A percentile compares a stretch with the other conserved stretches of the same genome.
These are phyloP conservation scores for Jaapia argillacea DNA, from an alignment of 768 basidiomycete genomes.

Conservation along the genomic window DNA sequence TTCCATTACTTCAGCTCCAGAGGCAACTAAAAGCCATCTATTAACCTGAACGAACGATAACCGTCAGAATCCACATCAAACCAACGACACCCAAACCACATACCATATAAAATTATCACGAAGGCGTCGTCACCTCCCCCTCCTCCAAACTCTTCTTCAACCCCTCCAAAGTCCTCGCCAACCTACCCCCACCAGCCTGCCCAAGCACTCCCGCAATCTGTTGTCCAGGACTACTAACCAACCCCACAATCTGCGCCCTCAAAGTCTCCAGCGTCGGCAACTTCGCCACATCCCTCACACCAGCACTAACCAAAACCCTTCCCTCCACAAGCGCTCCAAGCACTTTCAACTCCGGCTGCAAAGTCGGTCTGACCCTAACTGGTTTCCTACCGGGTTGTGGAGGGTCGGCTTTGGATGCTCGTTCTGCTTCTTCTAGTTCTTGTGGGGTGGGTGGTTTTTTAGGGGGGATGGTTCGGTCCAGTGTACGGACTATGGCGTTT, in stretches of 20 bases:
- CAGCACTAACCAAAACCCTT: constrained; percentile 48
- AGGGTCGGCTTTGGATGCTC: constrained; percentile 46
- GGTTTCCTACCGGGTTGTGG: constrained; percentile 61
- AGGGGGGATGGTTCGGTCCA: constrained; percentile 57
- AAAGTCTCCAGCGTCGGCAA: constrained; percentile 73
- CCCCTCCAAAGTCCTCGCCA: constrained; percentile 69
- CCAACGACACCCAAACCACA: neutral
- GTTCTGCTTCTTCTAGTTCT: constrained; percentile 36
- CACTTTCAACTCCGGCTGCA: constrained; percentile 59
- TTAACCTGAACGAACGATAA: no score
- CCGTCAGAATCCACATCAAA: neutral
- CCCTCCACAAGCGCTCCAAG: constrained; percentile 78
- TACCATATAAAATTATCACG: neutral
- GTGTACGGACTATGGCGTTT: constrained; percentile 50
- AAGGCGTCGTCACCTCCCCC: constrained; percentile 11
- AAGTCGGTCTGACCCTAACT: constrained; percentile 43
- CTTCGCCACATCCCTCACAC: constrained; percentile 54
- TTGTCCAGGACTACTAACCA: constrained; percentile 66
- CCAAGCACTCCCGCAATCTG: constrained; percentile 65
- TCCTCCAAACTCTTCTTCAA: constrained; percentile 61
- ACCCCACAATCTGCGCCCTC: constrained; percentile 74
- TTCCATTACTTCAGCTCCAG: no score
- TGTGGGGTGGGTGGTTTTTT: constrained; percentile 43
- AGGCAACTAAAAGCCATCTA: no score
- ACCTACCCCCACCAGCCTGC: constrained; percentile 56